A percentile compares a stretch with the other conserved stretches of the same genome.
phyloP scores from a whole-genome alignment of 2,329 filamentous ascomycete genomes.

The Colletotrichum coccodes region DNA sequence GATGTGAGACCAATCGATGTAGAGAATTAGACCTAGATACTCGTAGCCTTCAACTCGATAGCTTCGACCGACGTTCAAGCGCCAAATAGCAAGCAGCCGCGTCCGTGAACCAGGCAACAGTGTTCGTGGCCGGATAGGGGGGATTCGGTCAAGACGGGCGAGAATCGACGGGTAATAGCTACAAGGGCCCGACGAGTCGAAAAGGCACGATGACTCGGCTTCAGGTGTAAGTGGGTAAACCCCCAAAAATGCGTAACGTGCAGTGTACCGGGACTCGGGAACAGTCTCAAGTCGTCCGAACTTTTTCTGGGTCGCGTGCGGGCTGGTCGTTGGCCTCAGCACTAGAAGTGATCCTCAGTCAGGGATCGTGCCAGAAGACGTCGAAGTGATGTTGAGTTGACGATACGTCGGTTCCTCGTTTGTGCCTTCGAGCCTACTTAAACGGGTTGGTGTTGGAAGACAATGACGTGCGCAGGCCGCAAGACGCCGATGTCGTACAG shows the following conservation, averaged over 20 bases:
- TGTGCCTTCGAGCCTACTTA: slow-evolving; percentile 2
- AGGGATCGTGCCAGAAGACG: slow-evolving; percentile 28
- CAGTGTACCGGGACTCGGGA: slow-evolving; percentile 25
- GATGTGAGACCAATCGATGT: slow-evolving; percentile 25
- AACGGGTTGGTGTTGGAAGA: slow-evolving; percentile 20
- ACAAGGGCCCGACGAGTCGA: neutral
- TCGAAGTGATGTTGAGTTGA: slow-evolving; percentile 18
- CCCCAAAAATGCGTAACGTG: slow-evolving; percentile 19
- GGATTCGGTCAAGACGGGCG: neutral
- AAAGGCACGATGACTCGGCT: neutral
- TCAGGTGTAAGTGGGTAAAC: slow-evolving; percentile 15
- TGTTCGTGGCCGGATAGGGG: neutral
- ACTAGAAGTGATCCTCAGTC: slow-evolving; percentile 27
- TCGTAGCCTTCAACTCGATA: slow-evolving; percentile 4
- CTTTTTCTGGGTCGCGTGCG: neutral
- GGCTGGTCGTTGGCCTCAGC: neutral
- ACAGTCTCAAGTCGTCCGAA: slow-evolving; percentile 33
- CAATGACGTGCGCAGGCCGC: slow-evolving; percentile 7
- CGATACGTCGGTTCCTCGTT: neutral
- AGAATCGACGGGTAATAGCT: neutral
- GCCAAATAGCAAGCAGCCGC: slow-evolving; percentile 3
- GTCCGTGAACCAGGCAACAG: slow-evolving; percentile 1
- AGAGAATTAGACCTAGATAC: neutral
- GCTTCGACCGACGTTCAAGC: neutral
- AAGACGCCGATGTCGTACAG: neutral